phyloP scores from a whole-genome alignment of 805 yeast genomes.

The Metschnikowia similis region DNA sequence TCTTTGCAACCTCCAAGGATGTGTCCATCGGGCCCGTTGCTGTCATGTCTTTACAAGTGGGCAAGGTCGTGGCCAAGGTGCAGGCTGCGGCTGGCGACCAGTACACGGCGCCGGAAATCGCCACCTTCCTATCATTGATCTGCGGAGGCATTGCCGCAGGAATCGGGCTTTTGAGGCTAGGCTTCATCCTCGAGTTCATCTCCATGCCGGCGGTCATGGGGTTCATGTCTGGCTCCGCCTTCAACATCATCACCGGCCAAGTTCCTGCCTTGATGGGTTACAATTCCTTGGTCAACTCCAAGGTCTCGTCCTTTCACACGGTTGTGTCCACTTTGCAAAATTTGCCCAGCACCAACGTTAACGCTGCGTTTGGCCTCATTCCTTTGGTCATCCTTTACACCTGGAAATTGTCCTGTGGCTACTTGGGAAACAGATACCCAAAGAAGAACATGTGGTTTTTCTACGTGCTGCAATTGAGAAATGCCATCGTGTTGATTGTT shows the following conservation, averaged over 20 bases:
- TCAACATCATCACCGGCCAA: slow-evolving; percentile 78
- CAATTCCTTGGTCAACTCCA: slow-evolving; percentile 60
- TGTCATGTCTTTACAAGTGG: slow-evolving; percentile 85
- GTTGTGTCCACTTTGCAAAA: slow-evolving; percentile 69
- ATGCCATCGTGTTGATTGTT: slow-evolving; percentile 75
- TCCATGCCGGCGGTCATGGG: slow-evolving; percentile 92
- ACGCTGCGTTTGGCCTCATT: slow-evolving; percentile 87
- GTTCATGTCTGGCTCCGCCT: slow-evolving; percentile 92
- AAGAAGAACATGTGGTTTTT: slow-evolving; percentile 54
- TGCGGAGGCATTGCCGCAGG: slow-evolving; percentile 86
- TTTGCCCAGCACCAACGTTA: slow-evolving; percentile 61
- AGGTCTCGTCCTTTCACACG: slow-evolving; percentile 64
- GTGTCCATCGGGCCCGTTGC: slow-evolving; percentile 97
- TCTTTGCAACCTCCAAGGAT: slow-evolving; percentile 93
- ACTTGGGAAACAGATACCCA: slow-evolving; percentile 62
- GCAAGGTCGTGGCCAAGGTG: slow-evolving; percentile 69
- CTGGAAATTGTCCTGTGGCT: slow-evolving; percentile 64
- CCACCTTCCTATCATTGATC: slow-evolving; percentile 70
- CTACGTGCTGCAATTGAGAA: slow-evolving; percentile 71
- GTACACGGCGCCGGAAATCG: slow-evolving; percentile 64
- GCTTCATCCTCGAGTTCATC: slow-evolving; percentile 83
- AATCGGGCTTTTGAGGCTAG: slow-evolving; percentile 76
- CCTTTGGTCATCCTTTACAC: slow-evolving; percentile 65
- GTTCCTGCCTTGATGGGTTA: slow-evolving; percentile 84
- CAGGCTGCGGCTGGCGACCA: slow-evolving; percentile 40